Evolutionary conservation across 306 rosid genomes (phyloP), one percentile per base, ranked within the genome.

Genomic region (Crotalaria pallida): DNA sequence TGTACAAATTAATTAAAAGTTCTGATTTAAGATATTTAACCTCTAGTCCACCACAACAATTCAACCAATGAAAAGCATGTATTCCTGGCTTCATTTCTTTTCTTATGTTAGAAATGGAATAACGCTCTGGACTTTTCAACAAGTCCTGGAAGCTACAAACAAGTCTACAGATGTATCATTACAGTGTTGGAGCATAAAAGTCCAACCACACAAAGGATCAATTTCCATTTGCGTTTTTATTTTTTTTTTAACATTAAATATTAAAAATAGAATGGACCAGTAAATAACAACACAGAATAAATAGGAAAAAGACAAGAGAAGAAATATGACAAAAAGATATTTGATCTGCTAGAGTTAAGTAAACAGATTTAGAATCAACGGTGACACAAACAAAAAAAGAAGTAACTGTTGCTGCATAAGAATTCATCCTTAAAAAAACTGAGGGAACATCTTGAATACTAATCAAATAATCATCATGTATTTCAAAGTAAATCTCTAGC

Each of bases 1-100:
- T 40, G 49, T 34, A 40, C 8, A 53, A 75, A 48, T 29, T 48
- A 60, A 18, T 55, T 7, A n/a, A 3, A 53, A 26, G 48, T 45
- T 51, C 73, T 52, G 75, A 19, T 31, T 65, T 40, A 38, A 67
- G 50, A 75, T 29, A 48, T 71, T 29, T 11, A 78, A n/a, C n/a
- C n/a, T n/a, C n/a, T n/a, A n/a, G n/a, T n/a, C n/a, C n/a, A 64
- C 31, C 58, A 56, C 41, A 7, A 40, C 15, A 75, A 27, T 69
- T 52, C 34, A 48, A 55, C 47, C 65, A 27, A 55, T 16, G 69
- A 69, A 74, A 65, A 41, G 16, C 63, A 56, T 6, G 19, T n/a
- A 55, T 33, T 34, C 64, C 36, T 10, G n/a, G 21, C 52, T 48
- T 33, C 3, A 61, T 45, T 33, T 40, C n/a, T 58, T 58, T 24